phyloP scores from a whole-genome alignment of 352 stramenopile genomes.

The Poterioochromonas sp. region DNA sequence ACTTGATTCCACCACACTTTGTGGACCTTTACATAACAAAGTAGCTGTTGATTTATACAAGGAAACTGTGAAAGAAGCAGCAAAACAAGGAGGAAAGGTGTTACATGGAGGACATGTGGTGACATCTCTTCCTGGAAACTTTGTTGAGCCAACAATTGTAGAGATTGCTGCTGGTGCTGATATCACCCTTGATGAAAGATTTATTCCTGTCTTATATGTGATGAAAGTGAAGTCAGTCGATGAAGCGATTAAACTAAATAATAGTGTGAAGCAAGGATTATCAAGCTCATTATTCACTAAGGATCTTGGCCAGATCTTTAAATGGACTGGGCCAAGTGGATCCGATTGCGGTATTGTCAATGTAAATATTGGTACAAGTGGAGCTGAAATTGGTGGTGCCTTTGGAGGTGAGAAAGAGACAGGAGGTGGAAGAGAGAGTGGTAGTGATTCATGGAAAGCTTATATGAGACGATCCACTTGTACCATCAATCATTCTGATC shows the following conservation, averaged over 20 bases:
- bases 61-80: slow-evolving; percentile 66
- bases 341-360: slow-evolving; percentile 85
- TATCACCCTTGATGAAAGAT: slow-evolving; percentile 78
- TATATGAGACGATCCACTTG: slow-evolving; percentile 86
- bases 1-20: slow-evolving; percentile 66
- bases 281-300: slow-evolving; percentile 78
- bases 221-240: slow-evolving; percentile 75
- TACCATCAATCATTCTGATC: slow-evolving; percentile 83
- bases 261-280: slow-evolving; percentile 76
- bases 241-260: slow-evolving; percentile 79
- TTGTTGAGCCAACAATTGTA: slow-evolving; percentile 78
- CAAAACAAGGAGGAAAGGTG: slow-evolving; percentile 72
- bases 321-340: slow-evolving; percentile 73
- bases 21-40: slow-evolving; percentile 62
- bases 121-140: slow-evolving; percentile 52
- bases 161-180: slow-evolving; percentile 63
- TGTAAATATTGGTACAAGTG: slow-evolving; percentile 77
- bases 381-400: slow-evolving; percentile 78
- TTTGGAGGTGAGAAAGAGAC: slow-evolving; percentile 85
- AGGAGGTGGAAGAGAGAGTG: slow-evolving; percentile 72
- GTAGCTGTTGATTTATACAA: slow-evolving; percentile 70
- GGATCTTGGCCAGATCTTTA: slow-evolving; percentile 77
- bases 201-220: slow-evolving; percentile 77
- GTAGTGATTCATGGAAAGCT: slow-evolving; percentile 81
- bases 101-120: slow-evolving; percentile 64